Percentiles rank a stretch among this genome's conserved stretches.
These are phyloP conservation scores for Cnidoscolus chayamansa DNA, from an alignment of 441 rosid genomes.

Conservation along the genomic window DNA sequence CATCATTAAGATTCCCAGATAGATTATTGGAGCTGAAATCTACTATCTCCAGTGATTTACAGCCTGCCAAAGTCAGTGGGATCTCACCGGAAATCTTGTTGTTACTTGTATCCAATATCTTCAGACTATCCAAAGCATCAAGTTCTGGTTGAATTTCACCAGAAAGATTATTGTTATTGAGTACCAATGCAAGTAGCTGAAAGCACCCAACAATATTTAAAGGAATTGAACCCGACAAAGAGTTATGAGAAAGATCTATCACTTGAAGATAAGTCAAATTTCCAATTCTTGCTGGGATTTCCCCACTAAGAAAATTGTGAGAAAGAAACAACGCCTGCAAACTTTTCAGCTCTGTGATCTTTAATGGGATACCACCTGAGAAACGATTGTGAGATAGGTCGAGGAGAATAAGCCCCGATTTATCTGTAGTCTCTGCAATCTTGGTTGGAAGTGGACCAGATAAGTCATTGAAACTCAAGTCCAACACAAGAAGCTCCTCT, in stretches of 20 bases:
- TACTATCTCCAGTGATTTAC: conserved; percentile 79
- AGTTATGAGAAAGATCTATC: conserved; percentile 73
- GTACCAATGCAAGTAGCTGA: conserved; percentile 69
- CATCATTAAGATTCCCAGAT: conserved; percentile 73
- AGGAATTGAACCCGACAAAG: conserved; percentile 72
- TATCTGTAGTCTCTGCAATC: conserved; percentile 63
- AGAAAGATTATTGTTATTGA: conserved; percentile 67
- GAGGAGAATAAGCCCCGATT: conserved; percentile 72
- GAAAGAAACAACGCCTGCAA: conserved; percentile 87
- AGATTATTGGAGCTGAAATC: conserved; percentile 83
- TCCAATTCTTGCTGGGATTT: conserved; percentile 79
- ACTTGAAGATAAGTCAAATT: conserved; percentile 81
- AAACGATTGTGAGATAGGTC: conserved; percentile 74
- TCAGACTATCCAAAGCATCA: conserved; percentile 78
- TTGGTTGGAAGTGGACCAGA: conserved; percentile 66
- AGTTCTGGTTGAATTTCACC: conserved; percentile 89
- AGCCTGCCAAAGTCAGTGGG: conserved; percentile 78
- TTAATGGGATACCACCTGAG: conserved; percentile 64
- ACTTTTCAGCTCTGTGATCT: conserved; percentile 71
- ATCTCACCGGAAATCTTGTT: conserved; percentile 79
- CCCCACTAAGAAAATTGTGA: conserved; percentile 67
- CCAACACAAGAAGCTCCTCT: conserved; percentile 70
- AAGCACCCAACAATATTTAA: conserved; percentile 80
- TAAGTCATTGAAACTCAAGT: conserved; percentile 73
- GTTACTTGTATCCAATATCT: conserved; percentile 75